Evolutionary conservation across 495 filamentous ascomycete species (phyloP), one percentile per base, ranked within the genome.

Genomic region (Tirmania nivea): DNA sequence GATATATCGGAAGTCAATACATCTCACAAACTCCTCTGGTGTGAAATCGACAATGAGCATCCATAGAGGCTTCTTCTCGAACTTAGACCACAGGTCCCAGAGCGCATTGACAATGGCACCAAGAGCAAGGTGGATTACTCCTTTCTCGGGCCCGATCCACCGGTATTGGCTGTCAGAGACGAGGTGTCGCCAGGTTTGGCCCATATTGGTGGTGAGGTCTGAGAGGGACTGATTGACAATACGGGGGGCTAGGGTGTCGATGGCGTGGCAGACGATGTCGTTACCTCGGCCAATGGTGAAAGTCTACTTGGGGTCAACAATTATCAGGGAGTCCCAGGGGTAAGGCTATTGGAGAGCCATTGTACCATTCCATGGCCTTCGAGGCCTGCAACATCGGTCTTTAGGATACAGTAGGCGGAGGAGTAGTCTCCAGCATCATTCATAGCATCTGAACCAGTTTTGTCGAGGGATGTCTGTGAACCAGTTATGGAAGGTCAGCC

Each of bases 271-370:
- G 67, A 95, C 86, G 56, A 94, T 80, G 68, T 94, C 86, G 69
- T 94, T 95, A 57, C 88, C 88, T 57, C 88, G 84, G 65, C 88
- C 88, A 60, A 94, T 94, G 36, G 88, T 95, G 73, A 95, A 95
- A 59, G 87, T 94, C 25, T 31, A 31, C 25, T 31, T 31, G 25
- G 25, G 25, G 1, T 31, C 25, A 31, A 7, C 84, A 87, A 56
- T 36, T 31, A 10, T 53, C 25, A 55, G 51, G 54, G 25, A 31
- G 0, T 5, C 25, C 25, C 25, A 31, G 25, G 25, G 7, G 25
- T 31, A 31, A 5, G 25, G 25, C 25, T 31, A 7, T 7, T 31
- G 25, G 25, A 31, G 25, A 31, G 25, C 4, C 25, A 31, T 7
- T 31, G 25, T 31, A 31, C 25, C 87, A 94, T 93, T 62, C 86